Evolutionary conservation across 345 rosid species (phyloP), one percentile per base, ranked within the genome.

Genomic region (Corymbia maculata): DNA sequence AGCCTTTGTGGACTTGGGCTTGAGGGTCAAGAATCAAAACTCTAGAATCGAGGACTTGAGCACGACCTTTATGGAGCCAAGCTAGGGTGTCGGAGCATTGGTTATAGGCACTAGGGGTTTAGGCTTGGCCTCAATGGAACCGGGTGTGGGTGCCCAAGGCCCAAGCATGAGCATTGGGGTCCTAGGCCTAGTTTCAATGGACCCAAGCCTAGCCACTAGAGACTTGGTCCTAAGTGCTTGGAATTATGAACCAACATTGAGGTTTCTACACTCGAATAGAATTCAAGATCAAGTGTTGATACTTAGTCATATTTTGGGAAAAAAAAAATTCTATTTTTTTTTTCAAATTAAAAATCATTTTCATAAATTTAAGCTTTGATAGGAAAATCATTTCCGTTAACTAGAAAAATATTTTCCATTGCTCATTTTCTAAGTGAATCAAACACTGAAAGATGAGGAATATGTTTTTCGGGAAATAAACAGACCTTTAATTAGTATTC

Each of bases 131-230:
- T 12, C 13, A 0, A 22, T 22, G 61, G 61, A 55, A 26, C 24
- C 0, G 2, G 0, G 28, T 55, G 61, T 55, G 61, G 6, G 0
- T 1, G 0, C 61, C 0, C 24, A 36, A 0, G 61, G 28, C 61
- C 28, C 61, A 55, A 22, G 61, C 61, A 2, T 0, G 1, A 55
- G 61, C 28, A 55, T 55, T 28, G 24, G 17, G 61, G 8, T 55
- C 61, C 2, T 2, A 0, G 1, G 61, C 28, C 5, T 3, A 0
- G 13, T 55, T 22, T 21, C 24, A 12, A 55, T 55, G 1, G 61
- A 55, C 61, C 28, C 4, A 9, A 28, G 61, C 28, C 24, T 55
- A 28, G 61, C 61, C 12, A 0, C 12, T 0, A 0, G 24, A 55
- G 61, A 55, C 6, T 21, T 55, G 28, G 61, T 55, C 61, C 2